Percentiles rank a stretch among this genome's conserved stretches.
Conservation (phyloP, 1,284 basidiomycete species). For the Malassezia globosa region DNA sequence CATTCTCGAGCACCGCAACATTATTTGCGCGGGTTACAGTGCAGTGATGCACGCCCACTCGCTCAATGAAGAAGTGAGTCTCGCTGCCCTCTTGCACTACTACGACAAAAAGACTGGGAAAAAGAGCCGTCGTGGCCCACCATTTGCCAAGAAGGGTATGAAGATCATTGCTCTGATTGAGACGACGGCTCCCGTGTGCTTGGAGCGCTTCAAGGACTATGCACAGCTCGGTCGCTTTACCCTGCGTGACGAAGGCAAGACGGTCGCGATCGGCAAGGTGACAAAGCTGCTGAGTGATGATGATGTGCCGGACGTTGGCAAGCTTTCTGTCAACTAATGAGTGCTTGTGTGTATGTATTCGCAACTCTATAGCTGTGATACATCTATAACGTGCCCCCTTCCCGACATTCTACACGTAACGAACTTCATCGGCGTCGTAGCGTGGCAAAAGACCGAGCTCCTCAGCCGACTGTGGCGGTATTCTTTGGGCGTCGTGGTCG, state of each 20-base stretch:
- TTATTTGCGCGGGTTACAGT: slow-evolving; percentile 45
- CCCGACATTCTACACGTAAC: slow-evolving; percentile 9
- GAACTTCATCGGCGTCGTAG: slow-evolving; percentile 12
- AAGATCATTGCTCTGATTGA: slow-evolving; percentile 46
- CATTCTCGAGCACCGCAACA: slow-evolving; percentile 46
- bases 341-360: background rate
- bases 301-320: slow-evolving; percentile 31
- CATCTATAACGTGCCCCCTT: background rate
- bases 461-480: slow-evolving; percentile 16
- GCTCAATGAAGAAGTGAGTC: slow-evolving; percentile 36
- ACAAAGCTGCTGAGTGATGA: slow-evolving; percentile 34
- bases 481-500: background rate
- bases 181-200: slow-evolving; percentile 35
- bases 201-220: slow-evolving; percentile 45
- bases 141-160: slow-evolving; percentile 44
- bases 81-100: slow-evolving; percentile 43
- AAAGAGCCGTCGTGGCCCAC: slow-evolving; percentile 43
- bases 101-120: slow-evolving; percentile 48
- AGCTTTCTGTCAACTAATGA: slow-evolving; percentile 24
- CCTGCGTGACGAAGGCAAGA: slow-evolving; percentile 43
- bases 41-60: slow-evolving; percentile 46
- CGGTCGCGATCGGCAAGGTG: slow-evolving; percentile 44
- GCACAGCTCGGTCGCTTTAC: slow-evolving; percentile 46
- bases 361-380: background rate
- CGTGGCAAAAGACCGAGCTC: slow-evolving; percentile 17